Conservation (phyloP, 2,329 filamentous ascomycete species). For the Cladosporium velox region DNA sequence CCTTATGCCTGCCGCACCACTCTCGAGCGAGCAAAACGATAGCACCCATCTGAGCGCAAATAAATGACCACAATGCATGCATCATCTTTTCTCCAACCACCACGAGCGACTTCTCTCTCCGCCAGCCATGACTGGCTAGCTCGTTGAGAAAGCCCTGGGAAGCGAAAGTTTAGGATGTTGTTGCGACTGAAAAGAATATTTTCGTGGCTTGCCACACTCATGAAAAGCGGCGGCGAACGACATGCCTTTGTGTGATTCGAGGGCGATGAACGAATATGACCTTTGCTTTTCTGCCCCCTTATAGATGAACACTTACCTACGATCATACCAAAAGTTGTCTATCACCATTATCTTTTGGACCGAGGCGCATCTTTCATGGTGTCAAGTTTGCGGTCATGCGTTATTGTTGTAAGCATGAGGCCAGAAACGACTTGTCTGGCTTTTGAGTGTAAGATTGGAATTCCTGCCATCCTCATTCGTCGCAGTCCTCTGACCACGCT, state of each 20-base stretch:
- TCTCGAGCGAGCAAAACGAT: conserved; percentile 5
- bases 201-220: neutral
- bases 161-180: neutral
- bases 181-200: neutral
- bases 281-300: neutral
- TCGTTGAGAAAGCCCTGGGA: neutral
- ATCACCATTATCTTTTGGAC: neutral
- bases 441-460: neutral
- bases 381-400: neutral
- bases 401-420: neutral
- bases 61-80: conserved; percentile 14
- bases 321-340: conserved; percentile 13
- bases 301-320: conserved; percentile 17
- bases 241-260: neutral
- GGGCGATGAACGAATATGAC: neutral
- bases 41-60: conserved; percentile 11
- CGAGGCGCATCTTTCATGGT: neutral
- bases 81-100: conserved; percentile 1
- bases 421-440: neutral
- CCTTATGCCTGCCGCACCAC: neutral
- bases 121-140: neutral
- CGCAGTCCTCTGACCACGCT: neutral
- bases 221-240: neutral
- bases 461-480: neutral
- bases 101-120: neutral